A percentile compares a stretch with the other conserved stretches of the same genome.
Evolutionary conservation across 192 early-diverging fungal species (phyloP).

Genomic region (Coemansia erecta): DNA sequence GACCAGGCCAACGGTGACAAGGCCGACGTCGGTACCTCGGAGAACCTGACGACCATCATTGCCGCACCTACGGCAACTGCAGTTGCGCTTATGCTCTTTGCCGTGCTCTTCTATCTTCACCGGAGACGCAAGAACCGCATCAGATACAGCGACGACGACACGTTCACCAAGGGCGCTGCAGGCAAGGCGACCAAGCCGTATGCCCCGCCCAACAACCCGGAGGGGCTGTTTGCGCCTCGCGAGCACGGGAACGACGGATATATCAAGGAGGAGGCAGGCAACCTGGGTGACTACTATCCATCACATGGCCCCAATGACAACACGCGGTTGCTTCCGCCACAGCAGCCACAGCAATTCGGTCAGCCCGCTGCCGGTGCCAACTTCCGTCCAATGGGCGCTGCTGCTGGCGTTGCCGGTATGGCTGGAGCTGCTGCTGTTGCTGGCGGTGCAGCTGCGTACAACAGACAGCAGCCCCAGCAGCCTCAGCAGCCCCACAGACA

Average conservation of each 20-base stretch:
- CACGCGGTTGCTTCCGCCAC: conserved; percentile 16
- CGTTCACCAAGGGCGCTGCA: conserved; percentile 23
- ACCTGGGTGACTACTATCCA: not conserved
- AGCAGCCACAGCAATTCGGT: conserved; percentile 9
- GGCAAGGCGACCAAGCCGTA: conserved; percentile 8
- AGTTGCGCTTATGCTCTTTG: conserved; percentile 30
- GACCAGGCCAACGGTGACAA: conserved; percentile 46
- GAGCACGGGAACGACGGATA: conserved; percentile 37
- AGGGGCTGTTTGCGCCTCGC: conserved; percentile 27
- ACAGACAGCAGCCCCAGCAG: conserved; percentile 1
- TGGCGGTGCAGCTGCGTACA: not conserved
- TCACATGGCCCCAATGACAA: conserved; percentile 12
- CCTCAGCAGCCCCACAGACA: conserved; percentile 7
- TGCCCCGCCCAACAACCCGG: conserved; percentile 12
- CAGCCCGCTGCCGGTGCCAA: not conserved
- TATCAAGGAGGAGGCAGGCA: conserved; percentile 10
- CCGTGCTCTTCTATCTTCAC: conserved; percentile 39
- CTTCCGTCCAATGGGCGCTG: too few species aligned
- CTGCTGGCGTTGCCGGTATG: not conserved
- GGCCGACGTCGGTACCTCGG: conserved; percentile 39
- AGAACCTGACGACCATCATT: conserved; percentile 42
- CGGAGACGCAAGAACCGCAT: conserved; percentile 22
- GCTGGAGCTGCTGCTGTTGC: not conserved
- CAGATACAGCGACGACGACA: conserved; percentile 31
- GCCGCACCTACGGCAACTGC: conserved; percentile 34